Evolutionary conservation across 139 green algal genomes (phyloP), one percentile per base, ranked within the genome.

Genomic region (Chlamydomonas sphaeroides): DNA sequence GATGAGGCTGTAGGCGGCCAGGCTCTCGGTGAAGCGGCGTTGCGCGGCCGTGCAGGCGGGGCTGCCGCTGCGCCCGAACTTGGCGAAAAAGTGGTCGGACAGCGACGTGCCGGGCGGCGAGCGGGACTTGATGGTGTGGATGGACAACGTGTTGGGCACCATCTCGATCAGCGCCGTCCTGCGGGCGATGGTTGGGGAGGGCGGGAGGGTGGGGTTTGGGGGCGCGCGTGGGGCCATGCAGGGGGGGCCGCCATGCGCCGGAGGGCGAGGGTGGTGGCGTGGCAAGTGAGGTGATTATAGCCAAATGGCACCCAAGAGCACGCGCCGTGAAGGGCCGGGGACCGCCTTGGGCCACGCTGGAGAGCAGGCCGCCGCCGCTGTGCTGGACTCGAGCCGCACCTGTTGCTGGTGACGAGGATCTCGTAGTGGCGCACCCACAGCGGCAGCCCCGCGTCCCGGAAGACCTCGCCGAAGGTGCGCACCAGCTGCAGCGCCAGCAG

Each of bases 121-220:
- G 36, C 91, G 81, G 38, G 85, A 86, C 89, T 99, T 99, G 88
- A 99, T 80, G 11, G 92, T 90, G 89, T 99, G 97, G 32, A 99
- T 94, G 56, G 94, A 98, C 32, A 96, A 88, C 7, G 94, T 90
- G 84, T 99, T 96, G 20, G 96, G 93, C 38, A 99, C 94, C 73
- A 98, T 91, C 90, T 99, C 96, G 48, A 99, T 99, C n/a, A 99
- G 88, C 28, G 96, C 97, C 0, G 97, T 98, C 74, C 92, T 89
- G 74, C 85, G 91, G 69, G 25, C 23, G 1, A 3, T 6, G 33
- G 17, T 15, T 32, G 62, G 32, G 15, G 30, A 36, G 59, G 59
- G 30, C 6, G 59, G 30, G 59, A 66, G 59, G 7, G 11, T n/a
- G n/a, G n/a, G n/a, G n/a, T n/a, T n/a, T n/a, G 56, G 20, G 56